Evolutionary conservation across 2,329 filamentous ascomycete genomes (phyloP).

Genomic region (Pseudocercospora ulei): DNA sequence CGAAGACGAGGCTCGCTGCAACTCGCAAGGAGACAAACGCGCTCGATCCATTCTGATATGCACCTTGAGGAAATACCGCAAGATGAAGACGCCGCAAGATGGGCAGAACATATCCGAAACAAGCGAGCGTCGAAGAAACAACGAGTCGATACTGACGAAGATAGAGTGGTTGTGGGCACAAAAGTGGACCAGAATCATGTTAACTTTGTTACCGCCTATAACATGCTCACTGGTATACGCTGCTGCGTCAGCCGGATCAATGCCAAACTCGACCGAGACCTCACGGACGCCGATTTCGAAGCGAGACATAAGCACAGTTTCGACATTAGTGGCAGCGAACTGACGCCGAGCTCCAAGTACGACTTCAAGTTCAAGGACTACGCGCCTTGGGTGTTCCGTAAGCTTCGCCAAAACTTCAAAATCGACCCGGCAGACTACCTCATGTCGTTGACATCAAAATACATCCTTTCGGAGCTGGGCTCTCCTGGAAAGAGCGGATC

Average conservation of each 20-base stretch:
- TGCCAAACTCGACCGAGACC: constrained; percentile 82
- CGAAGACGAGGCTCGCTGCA: constrained; percentile 72
- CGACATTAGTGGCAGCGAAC: constrained; percentile 93
- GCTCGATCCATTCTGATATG: constrained; percentile 74
- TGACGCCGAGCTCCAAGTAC: constrained; percentile 96
- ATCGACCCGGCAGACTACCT: constrained; percentile 95
- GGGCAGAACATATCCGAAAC: constrained; percentile 86
- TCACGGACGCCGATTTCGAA: constrained; percentile 86
- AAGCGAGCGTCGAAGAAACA: constrained; percentile 81
- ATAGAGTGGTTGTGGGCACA: constrained; percentile 82
- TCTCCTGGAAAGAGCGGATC: constrained; percentile 97
- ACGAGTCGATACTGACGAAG: constrained; percentile 80
- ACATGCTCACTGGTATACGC: constrained; percentile 97
- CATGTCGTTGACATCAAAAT: constrained; percentile 96
- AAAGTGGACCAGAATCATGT: constrained; percentile 90
- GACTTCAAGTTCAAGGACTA: constrained; percentile 99
- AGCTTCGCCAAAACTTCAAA: constrained; percentile 74
- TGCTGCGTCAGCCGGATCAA: constrained; percentile 95
- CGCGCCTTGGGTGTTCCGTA: constrained; percentile 97
- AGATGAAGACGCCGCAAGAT: constrained; percentile 82
- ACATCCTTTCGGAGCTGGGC: constrained; percentile 92
- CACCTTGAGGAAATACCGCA: constrained; percentile 72
- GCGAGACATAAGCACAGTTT: constrained; percentile 97
- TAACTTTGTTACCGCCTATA: constrained; percentile 97
- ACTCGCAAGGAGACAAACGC: constrained; percentile 67